Conservation (phyloP, 1,284 basidiomycete genomes). For the Austroboletus niveus region DNA sequence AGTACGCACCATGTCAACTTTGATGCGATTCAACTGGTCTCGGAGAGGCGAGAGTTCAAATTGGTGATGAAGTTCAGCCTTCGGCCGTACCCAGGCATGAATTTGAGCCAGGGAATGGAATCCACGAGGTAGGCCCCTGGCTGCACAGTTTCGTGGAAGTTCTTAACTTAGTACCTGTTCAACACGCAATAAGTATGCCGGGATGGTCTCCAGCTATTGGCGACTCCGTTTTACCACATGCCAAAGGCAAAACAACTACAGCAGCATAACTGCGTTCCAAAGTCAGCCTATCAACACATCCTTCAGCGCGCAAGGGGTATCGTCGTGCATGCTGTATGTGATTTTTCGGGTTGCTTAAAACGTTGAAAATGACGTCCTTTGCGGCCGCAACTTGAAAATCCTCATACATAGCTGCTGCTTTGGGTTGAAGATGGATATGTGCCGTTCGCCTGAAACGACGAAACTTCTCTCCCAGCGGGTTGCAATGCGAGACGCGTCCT, state of each 20-base stretch:
- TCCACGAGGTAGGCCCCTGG: slow-evolving; percentile 43
- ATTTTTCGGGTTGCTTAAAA: slow-evolving; percentile 34
- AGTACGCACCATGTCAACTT: slow-evolving; percentile 3
- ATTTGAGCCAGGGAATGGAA: slow-evolving; percentile 50
- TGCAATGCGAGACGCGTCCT: slow-evolving; percentile 22
- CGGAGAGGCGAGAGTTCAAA: slow-evolving; percentile 48
- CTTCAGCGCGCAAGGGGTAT: slow-evolving; percentile 8
- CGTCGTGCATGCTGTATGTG: slow-evolving; percentile 34
- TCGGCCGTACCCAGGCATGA: slow-evolving; percentile 16
- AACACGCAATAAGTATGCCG: slow-evolving; percentile 45
- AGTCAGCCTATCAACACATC: neutral
- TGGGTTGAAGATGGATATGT: slow-evolving; percentile 39
- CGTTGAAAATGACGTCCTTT: slow-evolving; percentile 36
- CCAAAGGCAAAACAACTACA: slow-evolving; percentile 58
- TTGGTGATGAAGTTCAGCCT: slow-evolving; percentile 37
- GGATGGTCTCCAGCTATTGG: slow-evolving; percentile 52
- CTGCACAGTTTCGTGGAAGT: slow-evolving; percentile 47
- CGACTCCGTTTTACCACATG: slow-evolving; percentile 53
- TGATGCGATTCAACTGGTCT: slow-evolving; percentile 11
- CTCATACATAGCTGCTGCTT: slow-evolving; percentile 32
- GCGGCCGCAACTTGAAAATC: slow-evolving; percentile 35
- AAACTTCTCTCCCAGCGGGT: slow-evolving; percentile 24
- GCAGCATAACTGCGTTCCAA: slow-evolving; percentile 50
- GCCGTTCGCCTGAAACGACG: slow-evolving; percentile 29
- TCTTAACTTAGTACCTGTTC: slow-evolving; percentile 40